Evolutionary conservation across 176 grass and related monocot genomes (phyloP).

Genomic region (Rhynchospora tenuis): DNA sequence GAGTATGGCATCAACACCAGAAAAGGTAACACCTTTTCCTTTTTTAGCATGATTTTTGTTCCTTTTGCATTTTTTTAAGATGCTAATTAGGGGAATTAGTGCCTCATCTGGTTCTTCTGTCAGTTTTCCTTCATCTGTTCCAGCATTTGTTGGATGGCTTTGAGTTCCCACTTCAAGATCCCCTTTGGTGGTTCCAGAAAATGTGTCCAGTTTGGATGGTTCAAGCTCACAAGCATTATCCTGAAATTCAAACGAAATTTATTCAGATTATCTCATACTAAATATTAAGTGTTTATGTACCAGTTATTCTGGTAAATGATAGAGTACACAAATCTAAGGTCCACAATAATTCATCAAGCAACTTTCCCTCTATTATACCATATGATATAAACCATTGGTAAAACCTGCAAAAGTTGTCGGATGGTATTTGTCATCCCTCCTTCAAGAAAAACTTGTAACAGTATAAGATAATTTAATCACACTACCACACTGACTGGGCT

Average conservation of each 20-base stretch:
- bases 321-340: neutral
- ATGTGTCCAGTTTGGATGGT: neutral
- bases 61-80: slow-evolving; percentile 4
- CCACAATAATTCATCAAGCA: neutral
- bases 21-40: slow-evolving; percentile 6
- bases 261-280: neutral
- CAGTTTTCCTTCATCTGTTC: neutral
- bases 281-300: neutral
- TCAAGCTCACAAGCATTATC: neutral
- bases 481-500: neutral
- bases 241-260: neutral
- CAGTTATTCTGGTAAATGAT: neutral
- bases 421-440: too few relatives aligned
- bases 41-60: neutral
- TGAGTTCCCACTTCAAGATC: neutral
- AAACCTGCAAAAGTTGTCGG: neutral
- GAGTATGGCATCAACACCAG: neutral
- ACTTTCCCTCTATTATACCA: neutral
- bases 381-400: neutral
- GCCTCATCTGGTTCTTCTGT: neutral
- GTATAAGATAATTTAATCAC: neutral
- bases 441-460: neutral
- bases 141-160: neutral
- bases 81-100: slow-evolving; percentile 11
- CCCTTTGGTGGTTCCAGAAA: neutral